Conservation (phyloP, 306 rosid genomes). For the Corylus americana region DNA sequence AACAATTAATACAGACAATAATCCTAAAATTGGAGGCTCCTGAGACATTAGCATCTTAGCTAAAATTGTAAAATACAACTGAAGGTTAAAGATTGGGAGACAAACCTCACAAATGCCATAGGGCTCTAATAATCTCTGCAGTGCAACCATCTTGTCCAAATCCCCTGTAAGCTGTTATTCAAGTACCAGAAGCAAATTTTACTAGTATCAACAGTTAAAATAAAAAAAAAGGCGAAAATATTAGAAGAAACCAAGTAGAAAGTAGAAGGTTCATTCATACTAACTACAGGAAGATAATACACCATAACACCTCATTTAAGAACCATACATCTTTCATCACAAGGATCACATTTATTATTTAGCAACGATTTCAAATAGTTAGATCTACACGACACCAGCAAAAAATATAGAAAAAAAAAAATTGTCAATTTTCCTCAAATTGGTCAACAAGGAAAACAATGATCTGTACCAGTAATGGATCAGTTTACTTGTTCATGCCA, state of each 20-base stretch:
- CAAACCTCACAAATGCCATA: conserved; percentile 92
- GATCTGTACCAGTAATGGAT: no score
- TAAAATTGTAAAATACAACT: conserved; percentile 17
- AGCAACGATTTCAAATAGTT: neutral
- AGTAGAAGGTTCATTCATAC: neutral
- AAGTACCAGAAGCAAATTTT: conserved; percentile 17
- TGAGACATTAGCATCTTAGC: conserved; percentile 5
- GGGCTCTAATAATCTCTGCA: conserved; percentile 79
- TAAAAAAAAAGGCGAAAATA: neutral
- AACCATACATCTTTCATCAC: neutral
- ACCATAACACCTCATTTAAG: neutral
- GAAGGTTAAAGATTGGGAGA: conserved; percentile 20
- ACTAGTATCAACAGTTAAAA: conserved; percentile 17
- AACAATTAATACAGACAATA: conserved; percentile 5
- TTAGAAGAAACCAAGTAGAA: conserved; percentile 3
- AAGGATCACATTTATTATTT: neutral
- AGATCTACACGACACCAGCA: neutral
- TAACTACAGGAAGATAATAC: neutral
- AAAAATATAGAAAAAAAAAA: neutral
- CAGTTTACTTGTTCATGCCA: no score
- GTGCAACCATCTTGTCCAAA: conserved; percentile 87
- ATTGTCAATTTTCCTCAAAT: no score
- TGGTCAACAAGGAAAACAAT: no score
- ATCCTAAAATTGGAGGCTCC: neutral
- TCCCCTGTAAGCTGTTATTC: conserved; percentile 72